These are phyloP conservation scores for Abrus precatorius DNA, from an alignment of 306 rosid species.

Conservation along the genomic window DNA sequence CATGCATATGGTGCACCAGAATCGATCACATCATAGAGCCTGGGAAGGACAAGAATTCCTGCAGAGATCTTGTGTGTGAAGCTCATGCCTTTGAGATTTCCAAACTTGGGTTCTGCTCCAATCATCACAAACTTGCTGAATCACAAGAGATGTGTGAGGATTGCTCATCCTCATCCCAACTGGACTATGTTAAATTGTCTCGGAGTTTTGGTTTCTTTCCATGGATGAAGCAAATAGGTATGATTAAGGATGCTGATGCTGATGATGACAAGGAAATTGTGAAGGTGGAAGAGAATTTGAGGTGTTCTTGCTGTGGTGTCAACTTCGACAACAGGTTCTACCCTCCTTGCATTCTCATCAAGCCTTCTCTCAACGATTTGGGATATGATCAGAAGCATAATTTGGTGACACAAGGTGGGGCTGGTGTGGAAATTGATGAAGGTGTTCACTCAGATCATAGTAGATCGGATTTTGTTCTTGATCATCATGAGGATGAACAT, in stretches of 20 bases:
- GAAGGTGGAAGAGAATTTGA: conserved; percentile 57
- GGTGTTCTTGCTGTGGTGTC: conserved; percentile 86
- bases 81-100: conserved; percentile 87
- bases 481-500: conserved; percentile 57
- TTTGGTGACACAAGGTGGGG: conserved; percentile 53
- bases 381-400: conserved; percentile 64
- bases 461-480: conserved; percentile 62
- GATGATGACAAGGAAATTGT: conserved; percentile 48
- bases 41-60: conserved; percentile 47
- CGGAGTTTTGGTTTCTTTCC: conserved; percentile 67
- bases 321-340: conserved; percentile 59
- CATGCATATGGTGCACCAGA: conserved; percentile 91
- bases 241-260: conserved; percentile 51
- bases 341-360: conserved; percentile 74
- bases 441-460: conserved; percentile 62
- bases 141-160: conserved; percentile 80
- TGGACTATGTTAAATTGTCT: conserved; percentile 57
- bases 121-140: conserved; percentile 75
- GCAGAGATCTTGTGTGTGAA: conserved; percentile 88
- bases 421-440: conserved; percentile 56
- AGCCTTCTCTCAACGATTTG: conserved; percentile 75
- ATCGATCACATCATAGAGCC: conserved; percentile 85
- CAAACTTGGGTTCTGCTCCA: conserved; percentile 70
- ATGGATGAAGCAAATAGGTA: conserved; percentile 74
- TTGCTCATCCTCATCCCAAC: conserved; percentile 72